Evolutionary conservation across 1,284 basidiomycete genomes (phyloP).

Genomic region (Crucibulum parvulum): DNA sequence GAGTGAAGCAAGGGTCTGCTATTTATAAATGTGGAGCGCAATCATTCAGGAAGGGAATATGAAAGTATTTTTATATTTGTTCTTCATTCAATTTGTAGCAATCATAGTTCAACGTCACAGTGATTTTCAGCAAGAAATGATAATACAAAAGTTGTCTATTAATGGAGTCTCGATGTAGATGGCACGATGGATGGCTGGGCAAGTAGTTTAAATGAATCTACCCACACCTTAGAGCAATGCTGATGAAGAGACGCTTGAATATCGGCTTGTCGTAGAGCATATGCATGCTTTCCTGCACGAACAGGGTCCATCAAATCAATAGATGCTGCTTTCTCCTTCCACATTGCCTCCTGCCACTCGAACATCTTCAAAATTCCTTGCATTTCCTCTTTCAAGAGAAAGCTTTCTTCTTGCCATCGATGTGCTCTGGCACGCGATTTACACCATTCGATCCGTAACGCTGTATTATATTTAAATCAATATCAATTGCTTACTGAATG

Average conservation of each 20-base stretch:
- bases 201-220: background rate
- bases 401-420: conserved; percentile 22
- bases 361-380: conserved; percentile 9
- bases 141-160: no score
- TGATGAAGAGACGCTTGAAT: background rate
- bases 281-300: background rate
- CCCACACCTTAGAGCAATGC: background rate
- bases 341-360: conserved; percentile 13
- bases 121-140: no score
- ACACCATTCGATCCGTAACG: conserved; percentile 24
- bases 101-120: no score
- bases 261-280: background rate
- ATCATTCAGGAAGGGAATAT: no score
- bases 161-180: no score
- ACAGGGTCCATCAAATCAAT: background rate
- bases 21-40: no score
- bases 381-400: conserved; percentile 23
- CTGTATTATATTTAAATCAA: background rate
- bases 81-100: no score
- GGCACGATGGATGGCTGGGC: no score
- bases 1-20: no score
- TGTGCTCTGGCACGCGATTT: conserved; percentile 13
- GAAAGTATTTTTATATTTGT: no score
- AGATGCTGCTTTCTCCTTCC: conserved; percentile 1
- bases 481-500: background rate